A percentile compares a stretch with the other conserved stretches of the same genome.
phyloP scores from a whole-genome alignment of 148 eudicot species.

The Vaccinium macrocarpon region DNA sequence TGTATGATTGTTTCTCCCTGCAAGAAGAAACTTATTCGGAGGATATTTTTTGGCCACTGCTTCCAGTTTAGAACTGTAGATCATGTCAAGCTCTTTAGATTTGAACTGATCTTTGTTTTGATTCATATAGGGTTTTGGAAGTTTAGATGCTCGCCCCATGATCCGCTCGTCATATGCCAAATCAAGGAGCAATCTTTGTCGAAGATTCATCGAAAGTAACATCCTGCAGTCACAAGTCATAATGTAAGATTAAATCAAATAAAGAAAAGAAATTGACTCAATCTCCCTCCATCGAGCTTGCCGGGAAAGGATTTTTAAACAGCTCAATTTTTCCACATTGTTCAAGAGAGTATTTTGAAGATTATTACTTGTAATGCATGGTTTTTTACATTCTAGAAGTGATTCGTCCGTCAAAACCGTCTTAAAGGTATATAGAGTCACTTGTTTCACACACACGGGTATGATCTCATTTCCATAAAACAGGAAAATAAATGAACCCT shows the following conservation, averaged over 20 bases:
- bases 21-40: background rate
- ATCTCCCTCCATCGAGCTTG: background rate
- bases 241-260: background rate
- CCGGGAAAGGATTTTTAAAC: background rate
- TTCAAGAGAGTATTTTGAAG: background rate
- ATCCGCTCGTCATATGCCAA: background rate
- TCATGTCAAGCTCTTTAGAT: background rate
- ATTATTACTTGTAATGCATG: background rate
- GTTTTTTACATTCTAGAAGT: too few species aligned
- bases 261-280: background rate
- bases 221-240: background rate
- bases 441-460: background rate
- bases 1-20: too few species aligned
- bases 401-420: background rate
- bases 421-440: background rate
- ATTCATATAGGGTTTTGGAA: background rate
- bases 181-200: background rate
- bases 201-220: background rate
- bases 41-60: background rate
- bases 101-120: background rate
- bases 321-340: background rate
- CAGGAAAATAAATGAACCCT: background rate
- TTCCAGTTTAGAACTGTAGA: background rate
- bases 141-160: background rate
- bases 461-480: background rate